Base-by-base conservation (phyloP, 2,329 filamentous ascomycete genomes). In the Aspergillus sp. region DNA sequence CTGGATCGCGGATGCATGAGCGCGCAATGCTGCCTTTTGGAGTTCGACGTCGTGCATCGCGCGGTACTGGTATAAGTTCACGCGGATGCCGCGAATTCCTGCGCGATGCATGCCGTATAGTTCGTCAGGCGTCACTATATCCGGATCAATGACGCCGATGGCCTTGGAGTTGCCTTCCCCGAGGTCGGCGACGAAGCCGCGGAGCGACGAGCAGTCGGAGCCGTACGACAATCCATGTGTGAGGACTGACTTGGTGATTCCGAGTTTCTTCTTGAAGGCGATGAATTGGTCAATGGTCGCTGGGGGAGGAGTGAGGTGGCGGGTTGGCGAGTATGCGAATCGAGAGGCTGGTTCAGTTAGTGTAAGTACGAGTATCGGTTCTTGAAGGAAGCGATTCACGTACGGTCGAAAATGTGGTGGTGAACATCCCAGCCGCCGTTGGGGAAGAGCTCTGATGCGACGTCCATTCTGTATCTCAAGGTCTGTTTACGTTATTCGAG, bases 161-260 rank as follows among this genome's bases (percentile, higher is more conserved):
- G 66, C 73, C 9, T 63, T 71, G 6, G 76, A 76, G 9, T 60
- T 63, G 6, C 56, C 59, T 3, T 47, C 54, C 0, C 68, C 71
- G 1, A 79, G 64, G 6, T 71, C 69, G 0, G 68, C 38, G 1
- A 76, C 66, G 52, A 78, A 79, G 1, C 68, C 57, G 22, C 70
- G 72, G 2, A 78, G 53, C 0, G 75, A 78, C 2, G 69, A 68
- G 57, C 72, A 73, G 54, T 79, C 76, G 30, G 74, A 68, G 6
- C 76, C 76, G 19, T 78, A 78, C 0, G 76, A 78, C 0, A 79
- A 57, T 1, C 75, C 76, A 58, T 79, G 76, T 0, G 74, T 73
- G 0, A 79, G 64, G 5, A 77, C 74, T 0, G 76, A 78, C 46
- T 76, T 68, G 1, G 73, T 76, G 23, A 78, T 71, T 0, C 72